These are phyloP conservation scores for Digitaria exilis DNA, from an alignment of 202 grass and related monocot species.

Conservation along the genomic window DNA sequence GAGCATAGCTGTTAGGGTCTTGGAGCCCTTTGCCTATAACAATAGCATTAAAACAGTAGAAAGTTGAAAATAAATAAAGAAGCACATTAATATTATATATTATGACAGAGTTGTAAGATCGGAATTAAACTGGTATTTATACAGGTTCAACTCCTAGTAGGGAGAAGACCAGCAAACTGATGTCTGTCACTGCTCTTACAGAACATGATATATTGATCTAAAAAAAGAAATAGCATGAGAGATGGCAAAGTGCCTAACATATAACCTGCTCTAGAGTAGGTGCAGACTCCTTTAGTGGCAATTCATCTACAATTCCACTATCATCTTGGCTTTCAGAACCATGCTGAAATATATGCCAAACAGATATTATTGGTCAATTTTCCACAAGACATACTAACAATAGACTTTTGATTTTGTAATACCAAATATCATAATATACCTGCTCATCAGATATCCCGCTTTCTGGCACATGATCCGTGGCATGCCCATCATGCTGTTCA, in stretches of 20 bases:
- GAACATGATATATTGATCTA: slow-evolving; percentile 19
- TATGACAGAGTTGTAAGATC: slow-evolving; percentile 9
- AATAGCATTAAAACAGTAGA: neutral
- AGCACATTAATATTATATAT: neutral
- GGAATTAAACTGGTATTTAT: neutral
- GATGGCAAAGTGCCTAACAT: slow-evolving; percentile 23
- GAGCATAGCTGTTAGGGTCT: neutral
- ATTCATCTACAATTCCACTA: slow-evolving; percentile 41
- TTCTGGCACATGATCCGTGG: slow-evolving; percentile 39
- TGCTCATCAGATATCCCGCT: slow-evolving; percentile 43
- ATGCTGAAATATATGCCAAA: slow-evolving; percentile 42
- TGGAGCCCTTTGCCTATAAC: too few relatives aligned
- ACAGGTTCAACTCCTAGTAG: slow-evolving; percentile 6
- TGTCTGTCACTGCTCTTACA: slow-evolving; percentile 15
- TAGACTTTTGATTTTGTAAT: slow-evolving; percentile 19
- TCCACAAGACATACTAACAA: slow-evolving; percentile 3
- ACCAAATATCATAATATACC: slow-evolving; percentile 44
- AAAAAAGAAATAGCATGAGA: slow-evolving; percentile 1
- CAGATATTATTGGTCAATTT: slow-evolving; percentile 20
- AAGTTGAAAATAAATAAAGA: slow-evolving; percentile 3
- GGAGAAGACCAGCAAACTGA: slow-evolving; percentile 18
- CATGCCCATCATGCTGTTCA: slow-evolving; percentile 54
- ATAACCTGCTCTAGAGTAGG: slow-evolving; percentile 49
- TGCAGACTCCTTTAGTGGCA: slow-evolving; percentile 27
- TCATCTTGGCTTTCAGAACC: slow-evolving; percentile 34